Evolutionary conservation across 495 filamentous ascomycete genomes (phyloP), one percentile per base, ranked within the genome.

Genomic region (Lichina pygmaea): DNA sequence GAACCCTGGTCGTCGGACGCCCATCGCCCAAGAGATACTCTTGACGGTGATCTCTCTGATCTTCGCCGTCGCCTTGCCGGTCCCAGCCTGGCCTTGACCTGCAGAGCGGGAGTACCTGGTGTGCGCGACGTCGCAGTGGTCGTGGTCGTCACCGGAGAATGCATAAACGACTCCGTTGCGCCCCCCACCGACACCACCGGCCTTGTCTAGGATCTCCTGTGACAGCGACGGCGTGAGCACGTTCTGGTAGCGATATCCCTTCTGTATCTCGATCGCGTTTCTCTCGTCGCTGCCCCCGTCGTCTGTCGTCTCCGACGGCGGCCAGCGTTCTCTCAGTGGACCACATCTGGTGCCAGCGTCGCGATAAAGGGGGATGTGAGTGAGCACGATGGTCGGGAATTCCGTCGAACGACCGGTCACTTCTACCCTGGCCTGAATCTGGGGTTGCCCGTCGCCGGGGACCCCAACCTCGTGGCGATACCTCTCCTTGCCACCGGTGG

Each of bases 141-240:
- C 91, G 59, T 99, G 91, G 58, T 99, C 91, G 53, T 99, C 91
- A 2, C 91, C 91, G 2, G 84, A 92, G 56, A 94, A 95, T 38
- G 82, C 76, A 44, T 85, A 75, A 7, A 65, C 58, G 13, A 93
- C 74, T 42, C 83, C 74, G 15, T 83, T 81, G 33, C 84, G 65
- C 43, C 72, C 75, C 11, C 61, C 51, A 7, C 65, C 58, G 13
- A 93, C 73, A 42, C 83, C 74, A 15, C 83, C 81, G 32, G 83
- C 66, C 43, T 72, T 75, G 16, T 75, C 66, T 30, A 92, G 59
- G 11, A 94, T 55, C 33, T 73, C 69, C 12, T 71, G 65, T 4
- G 86, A 86, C 46, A 93, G 71, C 6, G 71, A 61, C 36, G 71
- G 68, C 11, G 68, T 72, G 24, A 95, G 70, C 7, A 94, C 91